Conservation (phyloP, 352 stramenopile species). For the Blastocystis sp. region DNA sequence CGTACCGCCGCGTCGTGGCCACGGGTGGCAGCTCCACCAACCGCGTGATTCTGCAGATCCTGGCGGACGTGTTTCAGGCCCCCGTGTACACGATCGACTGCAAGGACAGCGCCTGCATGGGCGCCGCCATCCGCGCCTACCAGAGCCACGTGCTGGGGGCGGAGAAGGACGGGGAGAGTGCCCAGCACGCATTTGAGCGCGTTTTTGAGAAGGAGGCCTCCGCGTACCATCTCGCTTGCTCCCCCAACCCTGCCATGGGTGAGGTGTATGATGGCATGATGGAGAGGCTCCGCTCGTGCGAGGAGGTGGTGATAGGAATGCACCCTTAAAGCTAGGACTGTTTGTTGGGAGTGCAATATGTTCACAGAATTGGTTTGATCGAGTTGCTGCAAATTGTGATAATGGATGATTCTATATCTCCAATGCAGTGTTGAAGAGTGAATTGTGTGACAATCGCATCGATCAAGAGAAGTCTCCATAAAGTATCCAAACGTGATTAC, state of each 20-base stretch:
- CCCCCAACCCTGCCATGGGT: background rate
- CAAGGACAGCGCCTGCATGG: constrained; percentile 40
- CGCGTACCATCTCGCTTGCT: background rate
- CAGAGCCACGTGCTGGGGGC: background rate
- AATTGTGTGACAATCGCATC: too few relatives aligned
- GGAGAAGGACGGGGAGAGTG: background rate
- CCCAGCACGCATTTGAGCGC: background rate
- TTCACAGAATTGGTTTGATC: too few relatives aligned
- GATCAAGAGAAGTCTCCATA: too few relatives aligned
- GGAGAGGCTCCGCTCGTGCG: background rate
- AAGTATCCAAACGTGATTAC: too few relatives aligned
- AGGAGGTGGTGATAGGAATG: background rate
- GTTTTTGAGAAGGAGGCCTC: background rate
- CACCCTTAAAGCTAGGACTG: too few relatives aligned
- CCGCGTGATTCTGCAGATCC: constrained; percentile 37
- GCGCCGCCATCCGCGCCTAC: constrained; percentile 45
- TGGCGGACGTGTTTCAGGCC: constrained; percentile 40
- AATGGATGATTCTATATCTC: too few relatives aligned
- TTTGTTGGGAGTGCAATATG: too few relatives aligned
- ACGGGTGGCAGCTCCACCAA: constrained; percentile 35
- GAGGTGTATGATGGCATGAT: background rate
- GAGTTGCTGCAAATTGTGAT: too few relatives aligned
- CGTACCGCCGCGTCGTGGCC: background rate
- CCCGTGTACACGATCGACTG: constrained; percentile 45
- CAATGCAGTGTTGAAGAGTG: too few relatives aligned